These are phyloP conservation scores for Aureobasidium sp. DNA, from an alignment of 2,329 filamentous ascomycete species.

Conservation along the genomic window DNA sequence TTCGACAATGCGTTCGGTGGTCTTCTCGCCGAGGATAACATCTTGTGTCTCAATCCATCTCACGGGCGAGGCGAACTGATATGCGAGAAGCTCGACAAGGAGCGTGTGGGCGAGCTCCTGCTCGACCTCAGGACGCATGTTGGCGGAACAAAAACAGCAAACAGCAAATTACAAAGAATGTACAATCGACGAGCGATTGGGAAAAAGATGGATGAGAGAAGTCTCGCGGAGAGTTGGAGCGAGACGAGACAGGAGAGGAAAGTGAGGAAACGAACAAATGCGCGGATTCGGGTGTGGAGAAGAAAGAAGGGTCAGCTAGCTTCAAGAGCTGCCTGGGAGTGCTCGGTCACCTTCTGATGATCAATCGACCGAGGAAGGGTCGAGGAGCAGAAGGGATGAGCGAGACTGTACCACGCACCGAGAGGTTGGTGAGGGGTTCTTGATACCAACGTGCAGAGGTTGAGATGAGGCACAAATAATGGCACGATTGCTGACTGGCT, in stretches of 20 bases:
- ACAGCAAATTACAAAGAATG: constrained; percentile 11
- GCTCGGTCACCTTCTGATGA: constrained; percentile 7
- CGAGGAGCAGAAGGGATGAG: not conserved
- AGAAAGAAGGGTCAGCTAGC: constrained; percentile 14
- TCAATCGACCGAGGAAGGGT: constrained; percentile 9
- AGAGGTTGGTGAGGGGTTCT: constrained; percentile 1
- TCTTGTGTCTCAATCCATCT: constrained; percentile 99
- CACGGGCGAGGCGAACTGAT: constrained; percentile 97
- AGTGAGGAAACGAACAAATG: constrained; percentile 9
- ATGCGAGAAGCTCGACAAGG: constrained; percentile 96
- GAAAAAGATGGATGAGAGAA: not conserved
- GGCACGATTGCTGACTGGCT: constrained; percentile 12
- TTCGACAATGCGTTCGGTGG: constrained; percentile 94
- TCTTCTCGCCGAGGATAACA: constrained; percentile 95
- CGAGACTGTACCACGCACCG: constrained; percentile 9
- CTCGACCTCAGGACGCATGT: constrained; percentile 96
- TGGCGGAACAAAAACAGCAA: constrained; percentile 28
- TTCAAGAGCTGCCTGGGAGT: constrained; percentile 10
- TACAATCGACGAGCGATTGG: constrained; percentile 5
- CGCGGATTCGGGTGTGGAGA: constrained; percentile 5
- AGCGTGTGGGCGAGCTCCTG: constrained; percentile 98
- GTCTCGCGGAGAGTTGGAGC: constrained; percentile 8
- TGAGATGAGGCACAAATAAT: constrained; percentile 11
- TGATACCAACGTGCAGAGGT: constrained; percentile 12
- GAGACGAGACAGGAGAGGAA: constrained; percentile 8